Base-by-base conservation (phyloP, 257 asterid genomes). In the Ehretia macrophylla region DNA sequence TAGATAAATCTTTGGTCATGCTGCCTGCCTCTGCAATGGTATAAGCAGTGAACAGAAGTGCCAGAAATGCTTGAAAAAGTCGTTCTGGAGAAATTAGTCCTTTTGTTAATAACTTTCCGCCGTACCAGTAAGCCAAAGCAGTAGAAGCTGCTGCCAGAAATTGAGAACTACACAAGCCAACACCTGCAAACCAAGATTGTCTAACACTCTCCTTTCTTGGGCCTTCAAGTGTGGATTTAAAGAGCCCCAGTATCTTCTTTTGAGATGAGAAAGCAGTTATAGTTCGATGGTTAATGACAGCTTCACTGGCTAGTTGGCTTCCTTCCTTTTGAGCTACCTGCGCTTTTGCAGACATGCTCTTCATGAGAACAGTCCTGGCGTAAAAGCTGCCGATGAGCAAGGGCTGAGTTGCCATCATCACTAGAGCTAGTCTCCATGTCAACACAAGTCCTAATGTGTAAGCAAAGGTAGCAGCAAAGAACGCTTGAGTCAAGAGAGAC, bases 1-100 rank as follows among this genome's bases (percentile, higher is more conserved):
- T 68, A 0, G 96, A 79, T 62, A 87, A 69, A 63, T 87, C 96
- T 40, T 83, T 85, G n/a, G 96, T 87, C 96, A 87, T 83, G 72
- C 94, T 87, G 59, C 96, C 96, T 8, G 94, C 96, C 48, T 87
- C 96, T 35, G 94, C 96, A 22, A 87, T 87, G 6, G 94, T 87
- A 62, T 87, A 87, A 17, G 96, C 94, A n/a, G 96, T 87, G 69
- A 87, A 85, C 22, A 87, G 70, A 13, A 87, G 85, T 8, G 87
- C 87, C 1, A 87, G 67, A 70, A 85, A 87, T 17, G 96, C 83
- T 74, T 87, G 96, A 65, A 88, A 88, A 17, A 88, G 90, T 39
- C 62, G 59, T 72, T 85, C 83, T 0, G 95, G 86, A 1, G 82
- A 20, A 48, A 88, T 85, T 16, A 56, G 17, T 9, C 73, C 67